Conservation (phyloP, 805 yeast genomes). For the Sugiyamaella mastotermitis region DNA sequence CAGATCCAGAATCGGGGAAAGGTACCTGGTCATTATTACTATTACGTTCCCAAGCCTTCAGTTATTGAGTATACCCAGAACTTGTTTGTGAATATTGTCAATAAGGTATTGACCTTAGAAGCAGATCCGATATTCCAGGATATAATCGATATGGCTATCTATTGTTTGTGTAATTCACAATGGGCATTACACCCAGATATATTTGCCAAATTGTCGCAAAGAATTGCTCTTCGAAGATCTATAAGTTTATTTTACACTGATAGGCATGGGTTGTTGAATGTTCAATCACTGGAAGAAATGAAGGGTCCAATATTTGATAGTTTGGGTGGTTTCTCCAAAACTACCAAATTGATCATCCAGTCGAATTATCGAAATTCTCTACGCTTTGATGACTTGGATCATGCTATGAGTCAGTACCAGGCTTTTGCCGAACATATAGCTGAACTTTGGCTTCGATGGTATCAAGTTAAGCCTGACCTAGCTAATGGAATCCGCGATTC, state of each 20-base stretch:
- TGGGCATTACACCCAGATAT: constrained; percentile 2
- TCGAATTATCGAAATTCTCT: neutral
- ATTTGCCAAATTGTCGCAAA: constrained; percentile 3
- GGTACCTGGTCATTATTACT: no score
- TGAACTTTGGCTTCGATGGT: neutral
- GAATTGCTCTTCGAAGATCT: neutral
- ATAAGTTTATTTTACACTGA: neutral
- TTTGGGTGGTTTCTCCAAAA: constrained; percentile 15
- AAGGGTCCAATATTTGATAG: no score
- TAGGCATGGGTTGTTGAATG: no score
- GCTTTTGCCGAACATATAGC: neutral
- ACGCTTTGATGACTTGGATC: constrained; percentile 7
- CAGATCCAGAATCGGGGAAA: neutral
- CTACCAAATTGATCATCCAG: constrained; percentile 8
- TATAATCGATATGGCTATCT: constrained; percentile 1
- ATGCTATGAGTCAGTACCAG: constrained; percentile 4
- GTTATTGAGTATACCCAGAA: constrained; percentile 2
- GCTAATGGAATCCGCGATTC: neutral
- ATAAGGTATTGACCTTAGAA: constrained; percentile 1
- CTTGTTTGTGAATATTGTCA: constrained; percentile 5
- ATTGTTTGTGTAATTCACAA: constrained; percentile 6
- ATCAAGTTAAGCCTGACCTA: neutral
- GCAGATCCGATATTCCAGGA: neutral
- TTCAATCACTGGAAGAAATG: no score
- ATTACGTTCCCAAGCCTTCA: neutral